A percentile compares a stretch with the other conserved stretches of the same genome.
These are phyloP conservation scores for Fusarium subtropicale DNA, from an alignment of 2,329 filamentous ascomycete species.

Conservation along the genomic window DNA sequence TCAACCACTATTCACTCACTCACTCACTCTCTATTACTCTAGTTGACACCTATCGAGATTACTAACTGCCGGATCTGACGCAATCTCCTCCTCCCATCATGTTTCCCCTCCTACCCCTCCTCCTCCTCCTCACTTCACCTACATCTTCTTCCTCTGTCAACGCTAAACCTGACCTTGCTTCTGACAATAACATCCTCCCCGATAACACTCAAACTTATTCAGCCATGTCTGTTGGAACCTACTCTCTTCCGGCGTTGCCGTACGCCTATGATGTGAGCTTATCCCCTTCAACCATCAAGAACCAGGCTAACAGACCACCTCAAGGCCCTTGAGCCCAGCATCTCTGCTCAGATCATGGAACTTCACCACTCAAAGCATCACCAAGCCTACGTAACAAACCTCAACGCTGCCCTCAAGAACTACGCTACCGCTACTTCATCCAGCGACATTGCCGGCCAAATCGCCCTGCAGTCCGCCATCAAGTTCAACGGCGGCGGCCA, in stretches of 20 bases:
- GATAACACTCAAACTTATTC: conserved; percentile 4
- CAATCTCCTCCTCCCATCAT: conserved; percentile 26
- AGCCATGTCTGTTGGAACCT: conserved; percentile 58
- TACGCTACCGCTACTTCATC: conserved; percentile 67
- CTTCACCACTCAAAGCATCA: conserved; percentile 85
- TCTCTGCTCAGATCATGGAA: conserved; percentile 83
- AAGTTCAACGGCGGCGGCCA: conserved; percentile 93
- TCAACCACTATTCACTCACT: neutral
- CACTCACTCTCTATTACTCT: neutral
- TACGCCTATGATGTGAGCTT: conserved; percentile 76
- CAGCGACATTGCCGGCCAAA: conserved; percentile 71
- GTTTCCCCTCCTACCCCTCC: conserved; percentile 36
- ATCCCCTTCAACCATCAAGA: neutral
- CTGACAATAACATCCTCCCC: neutral
- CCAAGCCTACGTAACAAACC: conserved; percentile 80
- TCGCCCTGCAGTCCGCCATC: conserved; percentile 76
- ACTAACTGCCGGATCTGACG: conserved; percentile 31
- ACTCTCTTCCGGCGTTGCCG: conserved; percentile 73
- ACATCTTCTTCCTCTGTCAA: conserved; percentile 10
- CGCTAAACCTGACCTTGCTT: conserved; percentile 5
- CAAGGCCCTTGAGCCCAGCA: conserved; percentile 77
- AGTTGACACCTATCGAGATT: neutral
- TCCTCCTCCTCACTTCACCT: conserved; percentile 19
- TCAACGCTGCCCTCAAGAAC: conserved; percentile 73
- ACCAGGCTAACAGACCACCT: neutral